These are phyloP conservation scores for Nemania bipapillata DNA, from an alignment of 2,329 filamentous ascomycete genomes.

Conservation along the genomic window DNA sequence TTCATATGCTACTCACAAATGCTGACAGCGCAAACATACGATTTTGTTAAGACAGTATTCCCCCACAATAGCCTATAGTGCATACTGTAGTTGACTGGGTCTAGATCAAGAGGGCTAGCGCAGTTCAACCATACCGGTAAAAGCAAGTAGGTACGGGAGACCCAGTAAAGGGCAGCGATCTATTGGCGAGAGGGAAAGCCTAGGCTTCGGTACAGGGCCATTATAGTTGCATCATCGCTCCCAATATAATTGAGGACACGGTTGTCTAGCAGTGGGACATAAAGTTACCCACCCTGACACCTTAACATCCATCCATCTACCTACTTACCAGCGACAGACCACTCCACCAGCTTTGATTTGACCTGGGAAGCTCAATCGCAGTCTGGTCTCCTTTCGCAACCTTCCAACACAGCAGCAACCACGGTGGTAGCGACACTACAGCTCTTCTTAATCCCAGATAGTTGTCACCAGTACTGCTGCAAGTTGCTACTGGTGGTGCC, in stretches of 20 bases:
- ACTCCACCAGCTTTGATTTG: constrained; percentile 12
- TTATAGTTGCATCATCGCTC: constrained; percentile 37
- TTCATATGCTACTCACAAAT: constrained; percentile 9
- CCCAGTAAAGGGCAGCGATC: constrained; percentile 11
- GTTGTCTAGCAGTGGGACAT: constrained; percentile 47
- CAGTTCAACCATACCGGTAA: constrained; percentile 20
- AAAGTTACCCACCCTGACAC: constrained; percentile 24
- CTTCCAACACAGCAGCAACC: background rate
- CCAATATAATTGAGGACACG: constrained; percentile 52
- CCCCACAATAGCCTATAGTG: constrained; percentile 11
- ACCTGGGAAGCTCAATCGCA: constrained; percentile 11
- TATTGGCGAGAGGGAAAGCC: constrained; percentile 19
- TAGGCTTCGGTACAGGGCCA: constrained; percentile 11
- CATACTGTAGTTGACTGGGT: background rate
- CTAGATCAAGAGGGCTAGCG: constrained; percentile 22
- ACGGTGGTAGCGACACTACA: background rate
- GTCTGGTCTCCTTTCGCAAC: constrained; percentile 1
- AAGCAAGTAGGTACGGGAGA: constrained; percentile 36
- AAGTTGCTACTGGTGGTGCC: background rate
- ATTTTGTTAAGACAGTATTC: constrained; percentile 6
- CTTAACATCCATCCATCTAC: background rate
- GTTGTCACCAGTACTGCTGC: background rate
- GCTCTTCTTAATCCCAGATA: background rate
- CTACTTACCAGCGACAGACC: background rate
- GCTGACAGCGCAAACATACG: constrained; percentile 4